phyloP scores from a whole-genome alignment of 345 rosid genomes.

The Salix dunnii region DNA sequence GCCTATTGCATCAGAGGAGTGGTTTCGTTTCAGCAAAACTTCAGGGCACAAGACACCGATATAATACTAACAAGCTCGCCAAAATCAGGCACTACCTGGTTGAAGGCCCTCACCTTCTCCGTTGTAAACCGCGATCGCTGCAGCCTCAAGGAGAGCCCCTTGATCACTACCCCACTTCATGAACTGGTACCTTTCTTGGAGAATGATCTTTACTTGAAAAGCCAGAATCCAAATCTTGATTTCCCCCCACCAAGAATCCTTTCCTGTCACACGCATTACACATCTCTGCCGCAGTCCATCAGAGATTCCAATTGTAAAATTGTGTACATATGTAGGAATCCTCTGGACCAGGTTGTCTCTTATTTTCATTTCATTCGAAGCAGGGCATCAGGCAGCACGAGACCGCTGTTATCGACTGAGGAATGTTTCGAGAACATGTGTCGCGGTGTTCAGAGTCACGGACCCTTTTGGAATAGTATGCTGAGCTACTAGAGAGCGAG shows the following conservation, averaged over 20 bases:
- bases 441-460: constrained; percentile 22
- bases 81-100: constrained; percentile 47
- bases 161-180: constrained; percentile 34
- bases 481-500: constrained; percentile 34
- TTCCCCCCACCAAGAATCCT: constrained; percentile 10
- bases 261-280: constrained; percentile 13
- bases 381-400: background rate
- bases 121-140: constrained; percentile 22
- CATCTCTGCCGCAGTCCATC: constrained; percentile 5
- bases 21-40: constrained; percentile 31
- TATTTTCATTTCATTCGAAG: constrained; percentile 19
- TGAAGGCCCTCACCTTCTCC: constrained; percentile 32
- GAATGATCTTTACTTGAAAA: constrained; percentile 14
- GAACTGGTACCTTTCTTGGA: constrained; percentile 42
- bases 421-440: constrained; percentile 36
- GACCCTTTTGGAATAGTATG: constrained; percentile 41
- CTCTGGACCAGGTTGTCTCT: constrained; percentile 23
- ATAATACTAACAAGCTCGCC: constrained; percentile 31
- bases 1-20: constrained; percentile 54
- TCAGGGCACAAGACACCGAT: constrained; percentile 27
- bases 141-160: constrained; percentile 5
- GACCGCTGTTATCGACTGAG: constrained; percentile 12
- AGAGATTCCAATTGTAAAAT: constrained; percentile 4
- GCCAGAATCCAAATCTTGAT: background rate
- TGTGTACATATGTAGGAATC: constrained; percentile 26